Base-by-base conservation (phyloP, 345 rosid species). In the Nephelium lappaceum region DNA sequence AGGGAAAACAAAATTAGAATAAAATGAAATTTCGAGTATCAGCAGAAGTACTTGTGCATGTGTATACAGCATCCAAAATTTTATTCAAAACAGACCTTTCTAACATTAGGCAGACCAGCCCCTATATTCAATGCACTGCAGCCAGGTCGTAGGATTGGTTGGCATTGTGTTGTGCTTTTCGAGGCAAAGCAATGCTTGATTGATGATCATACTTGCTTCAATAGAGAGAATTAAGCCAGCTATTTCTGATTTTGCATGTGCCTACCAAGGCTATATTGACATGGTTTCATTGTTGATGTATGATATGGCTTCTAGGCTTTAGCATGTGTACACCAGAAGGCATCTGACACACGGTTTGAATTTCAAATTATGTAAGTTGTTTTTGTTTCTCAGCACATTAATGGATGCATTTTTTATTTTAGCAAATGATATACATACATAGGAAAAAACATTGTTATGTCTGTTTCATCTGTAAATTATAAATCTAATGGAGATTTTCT, bases 1-100 rank as follows among this genome's bases (percentile, higher is more conserved):
- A 60, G 71, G 16, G 64, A 43, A 31, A 74, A 55, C 23, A 58
- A 69, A 75, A 60, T 21, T n/a, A 51, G 51, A 45, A 65, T 42
- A 5, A 78, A 63, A 38, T 11, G 62, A 16, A 72, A 2, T 65
- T 36, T 45, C 65, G 18, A 24, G 60, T 11, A 43, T 16, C 67
- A 60, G 16, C 7, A 19, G 62, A 16, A 9, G 61, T 66, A 31
- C 6, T 10, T 65, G 24, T 39, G 36, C 42, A 69, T 43, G 53
- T 10, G 15, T 42, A 2, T 42, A 9, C 47, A 47, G 16, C 18
- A 41, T 41, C 2, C 58, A 49, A 49, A 49, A 16, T 15, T 47
- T 47, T 47, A 47, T 47, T 31, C 0, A 47, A 1, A 15, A 47
- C 18, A 49, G 3, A 49, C 5, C 55, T 49, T 49, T 49, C 55